Evolutionary conservation across 2,329 filamentous ascomycete species (phyloP), one percentile per base, ranked within the genome.

Genomic region (Monosporascus cannonballus): DNA sequence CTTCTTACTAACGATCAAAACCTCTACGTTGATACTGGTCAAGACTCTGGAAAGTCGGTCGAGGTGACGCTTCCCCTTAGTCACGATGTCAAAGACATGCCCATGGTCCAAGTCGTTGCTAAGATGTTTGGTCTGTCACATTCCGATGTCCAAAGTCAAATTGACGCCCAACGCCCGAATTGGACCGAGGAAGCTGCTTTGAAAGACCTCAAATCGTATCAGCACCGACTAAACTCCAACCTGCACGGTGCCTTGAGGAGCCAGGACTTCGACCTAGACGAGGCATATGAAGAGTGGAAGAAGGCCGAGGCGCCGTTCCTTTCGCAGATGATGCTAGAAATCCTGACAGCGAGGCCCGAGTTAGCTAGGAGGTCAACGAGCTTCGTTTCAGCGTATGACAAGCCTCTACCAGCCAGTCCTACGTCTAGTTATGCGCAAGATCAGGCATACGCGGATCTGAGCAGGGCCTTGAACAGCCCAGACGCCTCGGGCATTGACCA

Each of bases 1-100:
- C 80, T 99, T 52, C 79, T 99, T 58, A 88, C 90, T 49, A 94
- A 96, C 69, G 93, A 97, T 64, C 90, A 96, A 70, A 91, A 97
- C 67, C 77, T 99, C 49, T 83, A 84, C 47, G 78, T 85, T 18
- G 78, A 80, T 59, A 77, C 79, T 48, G 77, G 77, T 47, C 79
- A 82, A 62, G 77, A 80, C 51, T 76, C 78, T 47, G 76, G 84
- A 37, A 82, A 81, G 47, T 88, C 86, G 8, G 79, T 94, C 57
- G 93, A 96, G 69, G 88, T 93, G 22, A 79, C 89, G 52, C 83
- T 91, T 3, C 91, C 93, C 11, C 75, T 95, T 53, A 94, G 85
- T 65, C 90, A 96, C 69, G 90, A 96, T 69, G 87, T 97, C 66
- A 96, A 94, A 71, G 94, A 99, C 67, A 99, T 99, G 94, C 86